Evolutionary conservation across 495 filamentous ascomycete genomes (phyloP), one percentile per base, ranked within the genome.

Genomic region (Tuber aestivum): DNA sequence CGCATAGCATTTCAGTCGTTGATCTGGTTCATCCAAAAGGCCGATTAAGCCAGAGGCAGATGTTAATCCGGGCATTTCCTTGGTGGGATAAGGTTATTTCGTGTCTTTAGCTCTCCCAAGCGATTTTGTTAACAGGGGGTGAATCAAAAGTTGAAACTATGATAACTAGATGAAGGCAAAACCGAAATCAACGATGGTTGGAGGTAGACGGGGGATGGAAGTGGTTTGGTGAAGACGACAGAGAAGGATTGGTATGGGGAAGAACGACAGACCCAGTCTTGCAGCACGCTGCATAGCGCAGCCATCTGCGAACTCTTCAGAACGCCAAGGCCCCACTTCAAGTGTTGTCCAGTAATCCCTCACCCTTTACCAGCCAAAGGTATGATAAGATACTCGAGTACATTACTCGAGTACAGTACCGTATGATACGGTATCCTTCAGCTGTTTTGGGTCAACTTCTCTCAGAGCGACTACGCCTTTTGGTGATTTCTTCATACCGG

Each of bases 31-130:
- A 78, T 94, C 92, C 70, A 99, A 89, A 84, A 98, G 97, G 84
- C 94, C 95, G 82, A 99, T 90, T 61, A 99, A 90, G 83, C 96
- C 96, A 74, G 92, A 92, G 76, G 95, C 96, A 73, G 96, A 97
- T 81, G 93, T 93, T 82, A 99, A 87, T 84, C 92, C 94, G 83
- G 95, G 93, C 95, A 99, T 99, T 35, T 65, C 56, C 70, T 71
- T 45, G 65, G 70, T 68, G 65, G 65, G 65, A 45, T 74, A 65
- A 61, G 70, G 74, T 73, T 78, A 68, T 27, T 77, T 69, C 73
- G 70, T 70, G 65, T 78, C 75, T 79, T 65, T 79, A 79, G 76
- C 77, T 79, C 79, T 79, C 78, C 77, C 74, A 41, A 21, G 38
- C 27, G 65, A 44, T 61, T 73, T 35, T 35, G 27, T 16, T 65